Evolutionary conservation across 192 early-diverging fungal species (phyloP).

Genomic region (Podila verticillata): DNA sequence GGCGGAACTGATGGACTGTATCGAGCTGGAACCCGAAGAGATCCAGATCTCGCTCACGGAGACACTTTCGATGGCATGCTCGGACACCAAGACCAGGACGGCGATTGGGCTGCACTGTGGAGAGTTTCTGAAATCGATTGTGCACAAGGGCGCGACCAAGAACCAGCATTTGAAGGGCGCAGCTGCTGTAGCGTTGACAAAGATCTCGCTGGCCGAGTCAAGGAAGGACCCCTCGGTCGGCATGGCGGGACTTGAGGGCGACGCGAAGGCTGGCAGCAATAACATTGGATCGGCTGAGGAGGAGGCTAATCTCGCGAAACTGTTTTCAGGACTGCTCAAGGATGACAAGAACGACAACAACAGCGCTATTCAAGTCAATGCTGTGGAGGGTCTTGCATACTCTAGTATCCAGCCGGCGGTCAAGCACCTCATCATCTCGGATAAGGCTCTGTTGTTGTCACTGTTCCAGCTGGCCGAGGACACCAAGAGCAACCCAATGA

Average conservation of each 20-base stretch:
- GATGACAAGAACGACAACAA: conserved; percentile 43
- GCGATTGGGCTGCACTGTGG: conserved; percentile 62
- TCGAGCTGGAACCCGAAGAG: conserved; percentile 76
- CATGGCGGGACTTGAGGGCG: conserved; percentile 24
- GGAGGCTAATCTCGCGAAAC: conserved; percentile 56
- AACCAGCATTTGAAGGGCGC: conserved; percentile 61
- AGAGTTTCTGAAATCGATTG: conserved; percentile 61
- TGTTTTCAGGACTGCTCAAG: conserved; percentile 66
- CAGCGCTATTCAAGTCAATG: conserved; percentile 55
- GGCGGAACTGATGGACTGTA: conserved; percentile 80
- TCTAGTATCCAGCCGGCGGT: conserved; percentile 72
- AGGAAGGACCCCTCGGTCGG: conserved; percentile 29
- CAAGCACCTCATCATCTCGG: conserved; percentile 74
- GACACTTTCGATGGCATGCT: conserved; percentile 67
- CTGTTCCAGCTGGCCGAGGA: conserved; percentile 64
- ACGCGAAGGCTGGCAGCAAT: conserved; percentile 38
- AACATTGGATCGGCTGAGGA: conserved; percentile 17
- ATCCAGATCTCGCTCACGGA: conserved; percentile 75
- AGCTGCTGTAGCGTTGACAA: conserved; percentile 70
- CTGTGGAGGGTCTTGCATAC: conserved; percentile 87
- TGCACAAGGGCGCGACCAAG: conserved; percentile 28
- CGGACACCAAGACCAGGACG: conserved; percentile 67
- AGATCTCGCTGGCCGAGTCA: conserved; percentile 61
- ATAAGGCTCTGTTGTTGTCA: conserved; percentile 64
- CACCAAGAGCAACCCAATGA: conserved; percentile 60